Conservation (phyloP, 305 asterid genomes). For the Fraxinus dipetala region DNA sequence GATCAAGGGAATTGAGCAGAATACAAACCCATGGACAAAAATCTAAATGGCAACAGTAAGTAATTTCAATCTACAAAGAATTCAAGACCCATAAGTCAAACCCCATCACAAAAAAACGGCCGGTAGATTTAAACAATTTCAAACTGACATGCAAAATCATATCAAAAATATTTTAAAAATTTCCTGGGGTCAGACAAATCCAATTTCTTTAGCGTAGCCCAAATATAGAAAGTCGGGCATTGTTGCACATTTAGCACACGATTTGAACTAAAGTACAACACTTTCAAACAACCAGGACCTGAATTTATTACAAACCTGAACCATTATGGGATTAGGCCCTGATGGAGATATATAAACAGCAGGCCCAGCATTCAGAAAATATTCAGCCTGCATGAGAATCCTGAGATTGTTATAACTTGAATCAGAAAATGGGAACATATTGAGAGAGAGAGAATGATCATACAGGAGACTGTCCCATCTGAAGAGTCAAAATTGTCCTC, state of each 20-base stretch:
- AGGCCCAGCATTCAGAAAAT: slow-evolving; percentile 85
- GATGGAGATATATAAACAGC: slow-evolving; percentile 83
- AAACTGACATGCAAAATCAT: not conserved
- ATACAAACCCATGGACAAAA: not conserved
- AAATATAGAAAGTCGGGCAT: not conserved
- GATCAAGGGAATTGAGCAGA: not conserved
- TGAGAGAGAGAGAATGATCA: slow-evolving; percentile 20
- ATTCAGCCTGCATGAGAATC: slow-evolving; percentile 63
- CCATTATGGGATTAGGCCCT: slow-evolving; percentile 96
- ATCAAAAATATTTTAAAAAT: not conserved
- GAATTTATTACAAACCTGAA: slow-evolving; percentile 56
- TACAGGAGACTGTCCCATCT: slow-evolving; percentile 84
- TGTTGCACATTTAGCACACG: not conserved
- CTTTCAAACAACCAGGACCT: slow-evolving; percentile 8
- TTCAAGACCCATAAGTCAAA: not conserved
- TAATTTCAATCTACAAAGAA: not conserved
- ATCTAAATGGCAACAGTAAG: not conserved
- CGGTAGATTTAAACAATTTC: not conserved
- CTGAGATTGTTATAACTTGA: slow-evolving; percentile 12
- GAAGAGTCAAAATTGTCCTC: slow-evolving; percentile 73
- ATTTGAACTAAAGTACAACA: not conserved
- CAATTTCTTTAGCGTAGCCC: slow-evolving; percentile 2
- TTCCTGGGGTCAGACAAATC: not conserved
- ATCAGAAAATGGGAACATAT: not conserved
- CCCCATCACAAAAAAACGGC: not conserved